Base-by-base conservation (phyloP, 1,139 yeast species). In the Lodderomyces beijingensis region DNA sequence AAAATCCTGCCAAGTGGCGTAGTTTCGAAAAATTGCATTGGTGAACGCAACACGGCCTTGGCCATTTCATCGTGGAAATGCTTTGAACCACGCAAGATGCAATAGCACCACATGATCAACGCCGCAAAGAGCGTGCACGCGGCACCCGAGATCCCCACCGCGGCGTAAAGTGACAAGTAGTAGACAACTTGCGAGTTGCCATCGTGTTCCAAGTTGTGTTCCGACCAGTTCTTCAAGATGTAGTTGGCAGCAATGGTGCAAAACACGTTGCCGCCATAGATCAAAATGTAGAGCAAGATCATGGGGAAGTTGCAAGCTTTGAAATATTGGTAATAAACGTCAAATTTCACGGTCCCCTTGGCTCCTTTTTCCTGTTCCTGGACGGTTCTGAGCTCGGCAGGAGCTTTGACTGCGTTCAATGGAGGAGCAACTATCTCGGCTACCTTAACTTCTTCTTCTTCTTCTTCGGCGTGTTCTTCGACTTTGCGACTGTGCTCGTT, bases 11-110 rank as follows among this genome's bases (percentile, higher is more conserved):
- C 69, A 23, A 57, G 46, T 11, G 70, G 70, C 0, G 68, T 62
- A 9, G 69, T 62, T 40, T 63, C 70, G 37, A 62, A 63, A 41
- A 62, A 62, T 1, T 63, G 56, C 70, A 63, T 63, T 18, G 70
- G 70, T 2, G 65, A 51, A 34, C 64, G 51, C 35, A 62, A 49
- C 1, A 63, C 57, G 14, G 56, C 42, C 23, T 41, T 38, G 6
- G 65, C 63, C 65, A 63, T 57, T 13, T 47, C 53, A 33, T 60
- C 65, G 38, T 63, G 70, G 45, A 62, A 59, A 33, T 48, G 44
- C 27, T 31, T 50, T 16, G 65, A 51, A 3, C 62, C 64, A 23
- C 44, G 45, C 16, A 60, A 45, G 8, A 53, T 51, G 32, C 61
- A 52, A 35, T 39, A 55, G 2, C 53, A 47, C 58, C 62, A 57